Percentiles rank a stretch among this genome's conserved stretches.
Evolutionary conservation across 2,329 filamentous ascomycete species (phyloP).

Genomic region (Didymella keratinophila): DNA sequence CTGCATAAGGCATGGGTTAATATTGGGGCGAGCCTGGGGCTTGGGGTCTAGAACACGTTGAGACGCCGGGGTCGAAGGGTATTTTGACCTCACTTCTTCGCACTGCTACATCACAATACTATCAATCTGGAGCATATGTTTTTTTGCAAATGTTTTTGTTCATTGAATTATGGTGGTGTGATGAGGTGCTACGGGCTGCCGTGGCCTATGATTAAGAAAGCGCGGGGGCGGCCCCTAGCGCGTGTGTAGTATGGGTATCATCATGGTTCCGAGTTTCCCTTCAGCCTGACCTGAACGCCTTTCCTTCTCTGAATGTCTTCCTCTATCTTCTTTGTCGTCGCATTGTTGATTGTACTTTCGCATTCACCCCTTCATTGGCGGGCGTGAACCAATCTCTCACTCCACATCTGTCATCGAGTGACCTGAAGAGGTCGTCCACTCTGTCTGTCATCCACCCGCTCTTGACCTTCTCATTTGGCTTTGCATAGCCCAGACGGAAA

Average conservation of each 20-base stretch:
- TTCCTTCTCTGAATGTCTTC: slow-evolving; percentile 2
- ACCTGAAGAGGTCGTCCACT: slow-evolving; percentile 44
- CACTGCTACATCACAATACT: background rate
- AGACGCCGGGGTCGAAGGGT: slow-evolving; percentile 2
- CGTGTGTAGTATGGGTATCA: slow-evolving; percentile 26
- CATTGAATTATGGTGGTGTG: background rate
- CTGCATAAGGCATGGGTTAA: slow-evolving; percentile 8
- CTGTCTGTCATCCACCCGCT: slow-evolving; percentile 50
- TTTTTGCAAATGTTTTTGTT: slow-evolving; percentile 13
- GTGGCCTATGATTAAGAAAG: slow-evolving; percentile 11
- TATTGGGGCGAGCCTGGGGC: slow-evolving; percentile 8
- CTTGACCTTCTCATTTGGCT: slow-evolving; percentile 35
- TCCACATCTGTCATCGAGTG: slow-evolving; percentile 43
- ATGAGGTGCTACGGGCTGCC: slow-evolving; percentile 13
- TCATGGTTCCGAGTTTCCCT: slow-evolving; percentile 3
- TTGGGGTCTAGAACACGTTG: slow-evolving; percentile 12
- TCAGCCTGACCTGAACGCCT: slow-evolving; percentile 3
- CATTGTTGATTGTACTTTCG: slow-evolving; percentile 25
- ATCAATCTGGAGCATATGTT: background rate
- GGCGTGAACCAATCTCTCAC: slow-evolving; percentile 48
- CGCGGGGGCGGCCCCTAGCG: slow-evolving; percentile 13
- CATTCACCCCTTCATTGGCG: slow-evolving; percentile 25
- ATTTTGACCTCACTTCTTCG: slow-evolving; percentile 12
- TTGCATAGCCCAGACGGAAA: slow-evolving; percentile 45
- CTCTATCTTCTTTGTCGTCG: slow-evolving; percentile 21